Evolutionary conservation across 2,329 filamentous ascomycete species (phyloP).

Genomic region (Sarocladiaceae sp.): DNA sequence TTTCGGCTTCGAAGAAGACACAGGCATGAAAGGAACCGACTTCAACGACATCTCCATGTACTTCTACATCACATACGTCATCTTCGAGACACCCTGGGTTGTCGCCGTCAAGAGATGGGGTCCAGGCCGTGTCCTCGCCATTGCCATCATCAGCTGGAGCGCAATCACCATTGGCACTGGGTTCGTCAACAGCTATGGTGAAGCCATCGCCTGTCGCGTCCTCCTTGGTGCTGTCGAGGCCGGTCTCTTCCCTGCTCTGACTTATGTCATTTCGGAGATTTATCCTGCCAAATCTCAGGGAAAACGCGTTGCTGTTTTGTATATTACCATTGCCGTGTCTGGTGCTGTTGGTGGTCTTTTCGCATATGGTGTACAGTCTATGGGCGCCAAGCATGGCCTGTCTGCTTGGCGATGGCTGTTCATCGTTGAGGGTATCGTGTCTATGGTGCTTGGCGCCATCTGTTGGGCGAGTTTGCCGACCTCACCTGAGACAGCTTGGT

Average conservation of each 20-base stretch:
- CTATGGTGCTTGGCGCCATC: constrained; percentile 20
- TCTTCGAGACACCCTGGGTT: constrained; percentile 17
- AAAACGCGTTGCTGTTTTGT: constrained; percentile 19
- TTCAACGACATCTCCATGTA: constrained; percentile 17
- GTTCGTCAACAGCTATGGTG: constrained; percentile 17
- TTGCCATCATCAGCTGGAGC: constrained; percentile 23
- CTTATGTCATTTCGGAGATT: constrained; percentile 25
- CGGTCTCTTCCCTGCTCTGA: constrained; percentile 23
- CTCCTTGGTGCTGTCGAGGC: constrained; percentile 24
- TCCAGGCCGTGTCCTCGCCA: constrained; percentile 16
- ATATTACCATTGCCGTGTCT: constrained; percentile 20
- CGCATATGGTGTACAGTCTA: constrained; percentile 22
- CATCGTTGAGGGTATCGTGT: constrained; percentile 33
- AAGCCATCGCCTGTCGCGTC: constrained; percentile 18
- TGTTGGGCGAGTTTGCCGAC: constrained; percentile 38
- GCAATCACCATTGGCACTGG: constrained; percentile 20
- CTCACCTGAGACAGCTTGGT: constrained; percentile 35
- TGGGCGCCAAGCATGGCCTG: constrained; percentile 38
- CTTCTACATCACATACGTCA: constrained; percentile 19
- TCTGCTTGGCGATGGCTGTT: constrained; percentile 46
- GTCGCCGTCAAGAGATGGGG: constrained; percentile 20
- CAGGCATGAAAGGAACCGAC: constrained; percentile 18
- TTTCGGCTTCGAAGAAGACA: constrained; percentile 21
- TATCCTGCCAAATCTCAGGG: constrained; percentile 25
- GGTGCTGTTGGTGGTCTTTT: constrained; percentile 20